Conservation (phyloP, 805 yeast genomes). For the Metschnikowia sp. region DNA sequence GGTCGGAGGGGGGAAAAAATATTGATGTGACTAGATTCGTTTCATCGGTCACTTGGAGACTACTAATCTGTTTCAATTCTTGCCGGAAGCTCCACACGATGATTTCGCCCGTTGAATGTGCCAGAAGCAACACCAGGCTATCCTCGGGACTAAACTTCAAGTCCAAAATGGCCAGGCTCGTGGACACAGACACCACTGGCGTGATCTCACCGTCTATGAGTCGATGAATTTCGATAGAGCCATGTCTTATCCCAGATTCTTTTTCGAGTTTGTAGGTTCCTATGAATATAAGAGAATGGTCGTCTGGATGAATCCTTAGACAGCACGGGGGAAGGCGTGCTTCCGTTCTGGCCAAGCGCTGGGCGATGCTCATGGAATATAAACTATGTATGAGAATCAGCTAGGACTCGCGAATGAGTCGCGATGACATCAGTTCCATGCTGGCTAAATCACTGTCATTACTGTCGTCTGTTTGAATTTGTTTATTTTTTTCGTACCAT, state of each 20-base stretch:
- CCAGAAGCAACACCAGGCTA: slow-evolving; percentile 48
- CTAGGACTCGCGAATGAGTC: too few species aligned
- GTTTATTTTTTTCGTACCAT: too few species aligned
- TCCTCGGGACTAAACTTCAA: slow-evolving; percentile 63
- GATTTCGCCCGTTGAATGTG: slow-evolving; percentile 79
- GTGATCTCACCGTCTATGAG: slow-evolving; percentile 16
- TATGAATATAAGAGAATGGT: slow-evolving; percentile 47
- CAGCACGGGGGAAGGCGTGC: slow-evolving; percentile 83
- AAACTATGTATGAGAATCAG: too few species aligned
- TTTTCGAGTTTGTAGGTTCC: slow-evolving; percentile 80
- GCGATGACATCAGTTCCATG: too few species aligned
- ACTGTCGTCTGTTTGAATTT: too few species aligned
- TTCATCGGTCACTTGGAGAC: slow-evolving; percentile 45
- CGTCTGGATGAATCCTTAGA: slow-evolving; percentile 54
- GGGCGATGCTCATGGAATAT: slow-evolving; percentile 7
- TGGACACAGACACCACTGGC: slow-evolving; percentile 20
- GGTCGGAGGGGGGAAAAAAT: slow-evolving; percentile 47
- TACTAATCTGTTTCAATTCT: slow-evolving; percentile 13
- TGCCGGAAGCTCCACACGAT: slow-evolving; percentile 51
- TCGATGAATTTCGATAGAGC: slow-evolving; percentile 50
- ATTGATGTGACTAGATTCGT: slow-evolving; percentile 61
- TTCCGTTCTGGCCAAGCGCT: slow-evolving; percentile 20
- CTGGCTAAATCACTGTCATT: too few species aligned
- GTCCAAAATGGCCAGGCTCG: slow-evolving; percentile 72
- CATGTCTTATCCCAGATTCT: slow-evolving; percentile 56